A percentile compares a stretch with the other conserved stretches of the same genome.
These are phyloP conservation scores for Lycium ferocissimum DNA, from an alignment of 257 asterid genomes.

Conservation along the genomic window DNA sequence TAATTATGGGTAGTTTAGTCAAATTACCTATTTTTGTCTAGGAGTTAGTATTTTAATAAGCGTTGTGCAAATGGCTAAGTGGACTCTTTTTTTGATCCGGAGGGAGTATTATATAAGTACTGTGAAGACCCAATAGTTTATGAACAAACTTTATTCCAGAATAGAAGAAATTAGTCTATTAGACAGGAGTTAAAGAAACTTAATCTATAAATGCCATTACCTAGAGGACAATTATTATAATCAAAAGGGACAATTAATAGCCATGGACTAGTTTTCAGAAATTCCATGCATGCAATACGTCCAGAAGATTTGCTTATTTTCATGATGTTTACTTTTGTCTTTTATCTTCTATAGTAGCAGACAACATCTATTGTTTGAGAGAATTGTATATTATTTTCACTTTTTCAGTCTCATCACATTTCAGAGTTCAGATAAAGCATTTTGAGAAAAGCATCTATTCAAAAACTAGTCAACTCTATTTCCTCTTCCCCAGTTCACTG, in stretches of 20 bases:
- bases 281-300: not conserved
- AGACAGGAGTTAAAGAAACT: not conserved
- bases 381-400: not conserved
- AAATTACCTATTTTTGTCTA: too few species aligned
- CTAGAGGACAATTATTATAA: not conserved
- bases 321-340: not conserved
- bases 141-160: not conserved
- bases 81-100: too few species aligned
- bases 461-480: conserved; percentile 7
- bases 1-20: too few species aligned
- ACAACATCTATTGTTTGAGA: not conserved
- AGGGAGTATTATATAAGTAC: not conserved
- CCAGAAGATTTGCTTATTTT: not conserved
- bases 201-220: conserved; percentile 1
- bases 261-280: not conserved
- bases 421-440: too few species aligned
- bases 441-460: not conserved
- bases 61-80: too few species aligned
- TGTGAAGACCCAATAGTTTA: not conserved
- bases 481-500: not conserved
- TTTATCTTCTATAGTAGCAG: not conserved
- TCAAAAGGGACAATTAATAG: not conserved
- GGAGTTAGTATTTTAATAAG: too few species aligned
- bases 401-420: conserved; percentile 6
- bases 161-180: not conserved